These are phyloP conservation scores for Camelina hispida DNA, from an alignment of 345 rosid species.

Conservation along the genomic window DNA sequence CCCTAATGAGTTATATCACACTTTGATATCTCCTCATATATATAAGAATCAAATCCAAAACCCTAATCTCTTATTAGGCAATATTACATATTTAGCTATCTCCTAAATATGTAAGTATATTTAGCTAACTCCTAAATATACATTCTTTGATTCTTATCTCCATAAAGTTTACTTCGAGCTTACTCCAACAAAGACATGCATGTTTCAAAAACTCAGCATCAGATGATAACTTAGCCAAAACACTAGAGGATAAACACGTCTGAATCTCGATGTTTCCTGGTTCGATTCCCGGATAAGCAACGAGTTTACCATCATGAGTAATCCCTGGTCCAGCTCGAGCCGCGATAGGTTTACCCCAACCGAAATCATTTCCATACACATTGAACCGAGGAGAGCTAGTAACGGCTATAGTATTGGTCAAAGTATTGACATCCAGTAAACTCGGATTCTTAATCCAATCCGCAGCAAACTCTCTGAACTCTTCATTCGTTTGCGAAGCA, in stretches of 20 bases:
- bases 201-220: slow-evolving; percentile 35
- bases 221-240: slow-evolving; percentile 21
- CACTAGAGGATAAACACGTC: slow-evolving; percentile 24
- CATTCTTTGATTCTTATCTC: too few species aligned
- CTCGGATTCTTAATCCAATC: slow-evolving; percentile 43
- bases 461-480: slow-evolving; percentile 14
- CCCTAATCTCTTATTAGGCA: too few species aligned
- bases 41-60: too few species aligned
- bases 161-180: too few species aligned
- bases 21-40: too few species aligned
- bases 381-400: slow-evolving; percentile 49
- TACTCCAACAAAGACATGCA: slow-evolving; percentile 20
- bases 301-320: slow-evolving; percentile 36
- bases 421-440: background rate
- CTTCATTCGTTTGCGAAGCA: slow-evolving; percentile 35
- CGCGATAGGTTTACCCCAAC: slow-evolving; percentile 53
- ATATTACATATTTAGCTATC: too few species aligned
- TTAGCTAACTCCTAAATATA: too few species aligned
- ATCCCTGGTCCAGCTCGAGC: slow-evolving; percentile 39
- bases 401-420: slow-evolving; percentile 1
- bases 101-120: too few species aligned
- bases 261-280: slow-evolving; percentile 51
- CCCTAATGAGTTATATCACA: too few species aligned
- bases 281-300: slow-evolving; percentile 40
- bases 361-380: slow-evolving; percentile 50